Evolutionary conservation across 1,284 basidiomycete genomes (phyloP), one percentile per base, ranked within the genome.

Genomic region (Golubevia pallescens): DNA sequence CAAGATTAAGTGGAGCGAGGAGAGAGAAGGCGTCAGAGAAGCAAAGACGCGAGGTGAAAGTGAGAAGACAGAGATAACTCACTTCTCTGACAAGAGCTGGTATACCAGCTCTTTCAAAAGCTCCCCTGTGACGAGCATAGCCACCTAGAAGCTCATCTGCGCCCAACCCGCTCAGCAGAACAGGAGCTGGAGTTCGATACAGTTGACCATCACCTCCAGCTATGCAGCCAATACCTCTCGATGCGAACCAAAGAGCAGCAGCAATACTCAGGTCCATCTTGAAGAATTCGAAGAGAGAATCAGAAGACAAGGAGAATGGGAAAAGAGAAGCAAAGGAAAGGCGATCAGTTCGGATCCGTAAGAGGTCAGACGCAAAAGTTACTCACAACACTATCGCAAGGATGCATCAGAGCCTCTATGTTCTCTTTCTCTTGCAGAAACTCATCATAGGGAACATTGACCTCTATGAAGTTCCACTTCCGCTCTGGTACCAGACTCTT

Each of bases 141-240:
- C 97, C 97, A 1, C 94, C 97, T 0, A 99, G 88, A 28, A 97
- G 88, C 85, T 99, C 96, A 83, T 99, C 96, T 0, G 97, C 94
- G 0, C 97, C 97, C 1, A 99, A 87, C 0, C 97, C 97, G 67
- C 92, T 96, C 21, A 99, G 86, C 16, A 97, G 88, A 0, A 98
- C 94, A 54, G 90, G 90, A 0, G 96, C 93, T 2, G 88, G 85
- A 65, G 92, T 93, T 0, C 86, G 88, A 84, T 97, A 96, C 5
- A 65, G 21, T 2, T 13, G 28, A n/a, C 62, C 59, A 24, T 42
- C 61, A 51, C 1, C 21, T 65, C 57, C 19, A 23, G 32, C 56
- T 6, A 53, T 24, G 20, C 24, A 16, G 0, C 94, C 95, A 48
- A 87, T 75, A 0, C 93, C 95, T 51, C 91, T 88, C 1, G 95